These are phyloP conservation scores for Coemansia sp. DNA, from an alignment of 192 early-diverging fungal species.

Conservation along the genomic window DNA sequence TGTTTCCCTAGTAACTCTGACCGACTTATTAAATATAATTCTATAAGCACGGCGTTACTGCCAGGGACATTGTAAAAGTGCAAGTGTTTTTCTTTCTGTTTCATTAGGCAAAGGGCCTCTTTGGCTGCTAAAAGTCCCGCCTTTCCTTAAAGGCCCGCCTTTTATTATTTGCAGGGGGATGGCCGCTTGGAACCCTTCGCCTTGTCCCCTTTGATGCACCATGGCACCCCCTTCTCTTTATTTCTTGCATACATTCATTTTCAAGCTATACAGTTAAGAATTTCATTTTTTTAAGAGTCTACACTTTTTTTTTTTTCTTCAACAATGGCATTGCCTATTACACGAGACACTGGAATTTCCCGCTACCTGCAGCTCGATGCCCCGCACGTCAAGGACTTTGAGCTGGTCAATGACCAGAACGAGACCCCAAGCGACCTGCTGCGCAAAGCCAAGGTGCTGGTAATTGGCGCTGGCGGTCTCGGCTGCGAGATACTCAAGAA, in stretches of 20 bases:
- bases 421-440: constrained; percentile 48
- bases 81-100: no score
- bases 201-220: not conserved
- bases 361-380: constrained; percentile 44
- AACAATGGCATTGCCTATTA: constrained; percentile 10
- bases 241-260: constrained; percentile 1
- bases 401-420: constrained; percentile 42
- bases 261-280: no score
- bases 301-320: not conserved
- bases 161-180: no score
- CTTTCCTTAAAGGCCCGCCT: no score
- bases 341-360: constrained; percentile 23
- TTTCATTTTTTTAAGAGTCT: constrained; percentile 4
- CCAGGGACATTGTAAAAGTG: no score
- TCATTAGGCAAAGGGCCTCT: no score
- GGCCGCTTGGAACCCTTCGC: no score
- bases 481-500: constrained; percentile 84
- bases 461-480: constrained; percentile 80
- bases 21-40: no score
- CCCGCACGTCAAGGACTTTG: constrained; percentile 43
- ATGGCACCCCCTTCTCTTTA: no score
- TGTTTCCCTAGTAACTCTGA: not conserved
- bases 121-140: no score
- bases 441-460: constrained; percentile 62
- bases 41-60: no score